Evolutionary conservation across 768 basidiomycete species (phyloP), one percentile per base, ranked within the genome.

Genomic region (Boletus subcaerulescens): DNA sequence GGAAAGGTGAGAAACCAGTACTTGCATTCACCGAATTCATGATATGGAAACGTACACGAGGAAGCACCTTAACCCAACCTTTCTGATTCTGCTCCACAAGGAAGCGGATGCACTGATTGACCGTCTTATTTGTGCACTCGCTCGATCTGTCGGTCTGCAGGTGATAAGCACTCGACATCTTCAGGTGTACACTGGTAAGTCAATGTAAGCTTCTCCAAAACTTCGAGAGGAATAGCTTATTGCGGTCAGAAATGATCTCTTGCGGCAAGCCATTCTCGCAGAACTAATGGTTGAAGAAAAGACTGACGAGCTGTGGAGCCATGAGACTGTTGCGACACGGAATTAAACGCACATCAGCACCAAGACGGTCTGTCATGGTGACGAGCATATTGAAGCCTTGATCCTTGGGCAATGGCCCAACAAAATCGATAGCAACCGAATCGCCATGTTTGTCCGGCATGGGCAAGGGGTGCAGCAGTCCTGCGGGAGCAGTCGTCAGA

Each of bases 351-450:
- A 72, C 50, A 17, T 71, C 66, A 0, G 73, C 55, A 5, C 61
- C 59, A 1, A 70, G 51, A 2, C 46, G 46, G 45, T 68, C 63
- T 0, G 65, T 71, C 38, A 63, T 61, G 4, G 68, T 61, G 10
- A 66, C 47, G 18, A 73, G 48, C 33, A 42, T 61, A 36, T 74
- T 55, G 51, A 49, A 65, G 0, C 71, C 72, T 2, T 65, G n/a
- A 14, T 75, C 45, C 1, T 33, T 5, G 0, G 33, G 45, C 2
- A 47, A 6, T 2, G 46, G 46, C 0, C 46, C 35, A n/a, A 47
- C 17, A 33, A 47, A 47, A 5, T 47, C 35, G 0, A 47, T 35
- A 6, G 33, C 33, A 1, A 47, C 33, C 0, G 18, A 33, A 4
- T 47, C 33, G 0, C 45, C 45, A 33, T 7, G 20, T 0, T 8